Base-by-base conservation (phyloP, 192 early-diverging fungal species). In the Mortierella hygrophila region DNA sequence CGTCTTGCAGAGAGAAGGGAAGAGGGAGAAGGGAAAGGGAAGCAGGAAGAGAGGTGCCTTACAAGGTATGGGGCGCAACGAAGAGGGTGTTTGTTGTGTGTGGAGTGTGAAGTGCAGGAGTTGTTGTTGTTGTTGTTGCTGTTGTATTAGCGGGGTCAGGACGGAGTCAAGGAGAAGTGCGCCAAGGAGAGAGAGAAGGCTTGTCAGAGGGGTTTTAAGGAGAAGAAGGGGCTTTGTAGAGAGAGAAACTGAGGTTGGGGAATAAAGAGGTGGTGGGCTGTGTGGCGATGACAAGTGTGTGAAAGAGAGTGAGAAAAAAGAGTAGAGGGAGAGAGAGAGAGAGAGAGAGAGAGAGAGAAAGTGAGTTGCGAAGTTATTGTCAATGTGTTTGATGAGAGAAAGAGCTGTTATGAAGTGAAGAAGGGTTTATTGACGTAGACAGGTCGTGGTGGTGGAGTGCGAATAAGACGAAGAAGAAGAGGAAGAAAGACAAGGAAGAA, bases 21-120 rank as follows among this genome's bases (percentile, higher is more conserved):
- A 40, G 21, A 23, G 35, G 72, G 16, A 29, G 32, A 18, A 52
- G 72, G 11, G 29, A 32, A 26, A 44, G 47, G 6, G 38, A 40
- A 40, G 38, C 38, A 13, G 38, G 74, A 9, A 9, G 26, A 37
- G 74, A 2, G 71, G 4, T 46, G 46, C 29, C 60, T 65, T 65
- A 65, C 60, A 65, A 65, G 29, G n/a, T 65, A 65, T 65, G 26
- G 60, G 60, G 60, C 60, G 60, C 26, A 65, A 65, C 60, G 60
- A 65, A 23, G 35, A 20, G 35, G 41, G 41, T 71, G 70, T 41
- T 2, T 13, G 23, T 71, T 71, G 11, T 15, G 32, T 68, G 29
- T 15, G 37, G 23, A 23, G 2, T 10, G 16, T 4, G 21, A 18
- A 16, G 18, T 41, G 21, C 10, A 37, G 38, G 70, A 42, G 70